Evolutionary conservation across 179 eudicot genomes (phyloP).

Genomic region (Sideroxylon spinosum): DNA sequence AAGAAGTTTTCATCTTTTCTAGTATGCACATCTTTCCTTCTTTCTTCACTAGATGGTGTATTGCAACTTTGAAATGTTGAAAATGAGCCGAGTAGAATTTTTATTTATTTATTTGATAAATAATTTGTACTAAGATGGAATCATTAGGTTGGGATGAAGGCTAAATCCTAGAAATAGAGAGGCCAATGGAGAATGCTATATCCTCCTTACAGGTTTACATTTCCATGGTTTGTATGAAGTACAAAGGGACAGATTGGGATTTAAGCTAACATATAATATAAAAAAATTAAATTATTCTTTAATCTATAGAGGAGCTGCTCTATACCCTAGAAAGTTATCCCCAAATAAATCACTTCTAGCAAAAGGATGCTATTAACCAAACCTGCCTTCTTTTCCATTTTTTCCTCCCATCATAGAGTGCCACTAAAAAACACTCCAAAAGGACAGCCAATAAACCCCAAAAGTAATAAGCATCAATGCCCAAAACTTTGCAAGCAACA

Average conservation of each 20-base stretch:
- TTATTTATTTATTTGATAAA: too few species aligned
- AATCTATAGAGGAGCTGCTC: not conserved
- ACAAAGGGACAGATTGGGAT: too few species aligned
- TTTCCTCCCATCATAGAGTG: not conserved
- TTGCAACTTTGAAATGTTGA: too few species aligned
- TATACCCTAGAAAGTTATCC: not conserved
- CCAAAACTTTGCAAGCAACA: not conserved
- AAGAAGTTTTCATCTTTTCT: not conserved
- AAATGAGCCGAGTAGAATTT: too few species aligned
- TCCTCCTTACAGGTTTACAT: too few species aligned
- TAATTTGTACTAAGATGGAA: not conserved
- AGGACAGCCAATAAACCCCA: not conserved
- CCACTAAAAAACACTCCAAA: not conserved
- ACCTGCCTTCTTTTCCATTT: not conserved
- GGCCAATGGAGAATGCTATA: too few species aligned
- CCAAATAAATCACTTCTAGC: not conserved
- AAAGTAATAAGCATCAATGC: not conserved
- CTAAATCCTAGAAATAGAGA: not conserved
- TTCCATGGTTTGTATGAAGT: too few species aligned
- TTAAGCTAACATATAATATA: too few species aligned
- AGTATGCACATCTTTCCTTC: not conserved
- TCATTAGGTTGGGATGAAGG: not conserved
- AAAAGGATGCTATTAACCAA: not conserved
- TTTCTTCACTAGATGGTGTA: not conserved
- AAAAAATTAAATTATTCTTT: not conserved